These are phyloP conservation scores for Coriaria nepalensis DNA, from an alignment of 306 rosid species.

Conservation along the genomic window DNA sequence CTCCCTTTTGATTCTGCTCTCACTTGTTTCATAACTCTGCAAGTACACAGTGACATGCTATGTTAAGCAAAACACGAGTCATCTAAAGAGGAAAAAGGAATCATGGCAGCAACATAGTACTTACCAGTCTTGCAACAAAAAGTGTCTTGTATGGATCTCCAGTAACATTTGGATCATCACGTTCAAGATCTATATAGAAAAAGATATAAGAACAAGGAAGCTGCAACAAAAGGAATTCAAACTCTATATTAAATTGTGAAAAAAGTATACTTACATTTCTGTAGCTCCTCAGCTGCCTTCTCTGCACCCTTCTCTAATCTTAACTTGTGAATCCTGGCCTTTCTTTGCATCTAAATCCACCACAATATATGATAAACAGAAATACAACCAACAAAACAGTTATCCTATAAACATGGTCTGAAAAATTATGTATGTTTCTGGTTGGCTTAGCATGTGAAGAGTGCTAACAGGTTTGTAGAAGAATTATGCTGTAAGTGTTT, in stretches of 20 bases:
- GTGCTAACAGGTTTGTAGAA: too few relatives aligned
- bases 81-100: background rate
- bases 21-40: slow-evolving; percentile 93
- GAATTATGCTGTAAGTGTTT: too few relatives aligned
- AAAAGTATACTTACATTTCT: slow-evolving; percentile 48
- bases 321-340: slow-evolving; percentile 71
- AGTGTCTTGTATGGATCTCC: slow-evolving; percentile 98
- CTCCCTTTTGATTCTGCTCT: slow-evolving; percentile 98
- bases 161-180: slow-evolving; percentile 56
- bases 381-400: background rate
- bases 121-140: slow-evolving; percentile 86
- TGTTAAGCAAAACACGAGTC: slow-evolving; percentile 7
- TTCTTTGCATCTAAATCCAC: slow-evolving; percentile 47
- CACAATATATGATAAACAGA: slow-evolving; percentile 6
- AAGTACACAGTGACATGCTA: background rate
- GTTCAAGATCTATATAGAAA: slow-evolving; percentile 62
- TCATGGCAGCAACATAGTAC: slow-evolving; percentile 17
- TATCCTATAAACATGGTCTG: too few relatives aligned
- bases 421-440: too few relatives aligned
- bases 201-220: slow-evolving; percentile 12
- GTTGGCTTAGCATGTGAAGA: too few relatives aligned
- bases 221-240: background rate
- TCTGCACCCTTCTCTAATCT: slow-evolving; percentile 84
- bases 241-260: slow-evolving; percentile 1
- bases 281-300: slow-evolving; percentile 86